Base-by-base conservation (phyloP, 2,329 filamentous ascomycete species). In the Trichoderma semiorbis region DNA sequence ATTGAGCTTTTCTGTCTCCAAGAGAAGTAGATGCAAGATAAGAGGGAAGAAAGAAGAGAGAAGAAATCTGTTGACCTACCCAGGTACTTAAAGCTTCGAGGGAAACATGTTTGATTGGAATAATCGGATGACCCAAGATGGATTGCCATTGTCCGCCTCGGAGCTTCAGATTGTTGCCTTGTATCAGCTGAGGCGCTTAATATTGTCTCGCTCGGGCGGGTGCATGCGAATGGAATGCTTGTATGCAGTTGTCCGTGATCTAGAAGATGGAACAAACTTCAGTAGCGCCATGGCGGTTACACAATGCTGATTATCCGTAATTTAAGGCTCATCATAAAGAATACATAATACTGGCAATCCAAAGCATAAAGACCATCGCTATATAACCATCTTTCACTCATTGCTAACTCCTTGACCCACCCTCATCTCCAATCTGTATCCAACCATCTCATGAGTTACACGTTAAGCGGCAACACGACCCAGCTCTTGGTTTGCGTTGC, bases 401-500 rank as follows among this genome's bases (percentile, higher is more conserved):
- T 60, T 60, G 4, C 34, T 6, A 8, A 34, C 10, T 7, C 18
- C 18, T 21, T 26, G 26, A 60, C n/a, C 10, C 65, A 58, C 32
- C 34, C 4, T 28, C 36, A 1, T 28, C 21, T 10, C 21, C 21
- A 36, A 10, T 11, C 18, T 26, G 21, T 69, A 53, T 61, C 24
- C 39, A 36, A 24, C 39, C 32, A 74, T 72, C 30, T 75, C 77
- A 78, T 72, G 74, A 70, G 75, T 76, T 77, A 78, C 43, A 69
- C 73, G 70, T 73, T 69, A 75, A 39, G 58, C 43, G 21, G 50
- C 74, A 79, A 78, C 77, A 76, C 77, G 75, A 80, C 78, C 80
- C 81, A 83, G 81, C 81, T 78, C 81, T 83, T 83, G 81, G 81
- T 83, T 76, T 76, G 77, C 78, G 74, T 75, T 60, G 60, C 58